Base-by-base conservation (phyloP, 2,329 filamentous ascomycete species). In the Cladosporium sp. region DNA sequence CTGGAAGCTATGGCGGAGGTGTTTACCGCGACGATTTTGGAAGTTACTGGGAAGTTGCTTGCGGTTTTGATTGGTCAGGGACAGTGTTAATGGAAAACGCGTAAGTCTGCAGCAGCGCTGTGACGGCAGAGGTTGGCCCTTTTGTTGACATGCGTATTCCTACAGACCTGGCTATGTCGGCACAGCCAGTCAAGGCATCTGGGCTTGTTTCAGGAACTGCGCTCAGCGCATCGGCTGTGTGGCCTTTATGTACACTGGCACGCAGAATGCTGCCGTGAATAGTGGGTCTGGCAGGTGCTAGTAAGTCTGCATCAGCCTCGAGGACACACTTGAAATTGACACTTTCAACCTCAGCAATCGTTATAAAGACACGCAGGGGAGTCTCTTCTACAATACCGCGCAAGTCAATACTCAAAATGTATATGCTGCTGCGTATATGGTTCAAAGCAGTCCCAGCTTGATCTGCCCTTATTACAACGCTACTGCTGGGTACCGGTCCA, bases 381-480 rank as follows among this genome's bases (percentile, higher is more conserved):
- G n/a, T 19, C 17, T 58, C 14, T 51, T 40, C 25, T 34, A n/a
- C 22, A 51, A 51, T 11, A 14, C 28, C 6, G 36, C 19, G 8
- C n/a, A 28, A 12, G 25, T 50, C 8, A 55, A 43, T 11, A 8
- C 6, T 8, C 39, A 36, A 14, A 5, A n/a, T 7, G 37, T 58
- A 7, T 58, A 58, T 19, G 55, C 55, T n/a, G 45, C 55, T 15
- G 34, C 55, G 15, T 58, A 58, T n/a, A 17, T 51, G 34, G 42
- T 58, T 5, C 55, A 58, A 15, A 37, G 19, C 45, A 58, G 55
- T n/a, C 55, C 55, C 7, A 51, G 37, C 12, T 11, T 51, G 45
- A n/a, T 58, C 15, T 58, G 55, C 14, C 55, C 55, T 1, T 34
- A 22, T 14, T 49, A n/a, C 34, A 58, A 58, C 36, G 15, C 25